A percentile compares a stretch with the other conserved stretches of the same genome.
phyloP scores from a whole-genome alignment of 352 stramenopile species.

The Pythium dissotocum region DNA sequence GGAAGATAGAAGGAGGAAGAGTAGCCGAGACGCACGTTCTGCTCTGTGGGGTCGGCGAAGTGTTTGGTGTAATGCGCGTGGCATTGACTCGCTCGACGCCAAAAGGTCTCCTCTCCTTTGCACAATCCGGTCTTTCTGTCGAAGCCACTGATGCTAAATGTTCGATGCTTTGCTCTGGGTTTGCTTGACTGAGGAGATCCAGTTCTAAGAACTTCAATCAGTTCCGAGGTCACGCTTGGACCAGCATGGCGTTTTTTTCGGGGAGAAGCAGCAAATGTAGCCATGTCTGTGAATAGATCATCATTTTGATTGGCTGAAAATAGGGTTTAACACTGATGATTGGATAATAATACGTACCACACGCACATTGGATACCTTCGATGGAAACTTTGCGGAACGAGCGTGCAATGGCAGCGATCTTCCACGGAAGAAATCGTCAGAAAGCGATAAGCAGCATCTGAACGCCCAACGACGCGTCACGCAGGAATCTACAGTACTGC shows the following conservation, averaged over 20 bases:
- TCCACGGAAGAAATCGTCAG: conserved; percentile 22
- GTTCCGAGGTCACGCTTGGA: neutral
- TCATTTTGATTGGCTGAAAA: conserved; percentile 11
- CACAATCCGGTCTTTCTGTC: conserved; percentile 6
- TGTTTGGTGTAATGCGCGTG: conserved; percentile 2
- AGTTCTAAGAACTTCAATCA: neutral
- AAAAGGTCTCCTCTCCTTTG: conserved; percentile 1
- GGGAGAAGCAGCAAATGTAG: conserved; percentile 10
- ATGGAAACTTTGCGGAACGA: conserved; percentile 18
- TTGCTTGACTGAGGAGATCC: neutral
- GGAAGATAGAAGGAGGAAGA: neutral
- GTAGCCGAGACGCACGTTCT: neutral
- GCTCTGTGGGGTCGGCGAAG: neutral
- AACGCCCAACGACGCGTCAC: neutral
- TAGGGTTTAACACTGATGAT: neutral
- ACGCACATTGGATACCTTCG: conserved; percentile 13
- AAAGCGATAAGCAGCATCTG: neutral
- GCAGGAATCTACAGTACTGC: neutral
- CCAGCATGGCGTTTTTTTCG: conserved; percentile 6
- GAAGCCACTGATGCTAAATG: neutral
- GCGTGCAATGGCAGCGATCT: neutral
- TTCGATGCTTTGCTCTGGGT: conserved; percentile 3
- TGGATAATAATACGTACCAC: conserved; percentile 4
- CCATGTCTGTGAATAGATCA: conserved; percentile 14
- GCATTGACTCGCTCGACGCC: neutral